Evolutionary conservation across 73 alveolate genomes (phyloP), one percentile per base, ranked within the genome.

Genomic region (Blepharisma stoltei): DNA sequence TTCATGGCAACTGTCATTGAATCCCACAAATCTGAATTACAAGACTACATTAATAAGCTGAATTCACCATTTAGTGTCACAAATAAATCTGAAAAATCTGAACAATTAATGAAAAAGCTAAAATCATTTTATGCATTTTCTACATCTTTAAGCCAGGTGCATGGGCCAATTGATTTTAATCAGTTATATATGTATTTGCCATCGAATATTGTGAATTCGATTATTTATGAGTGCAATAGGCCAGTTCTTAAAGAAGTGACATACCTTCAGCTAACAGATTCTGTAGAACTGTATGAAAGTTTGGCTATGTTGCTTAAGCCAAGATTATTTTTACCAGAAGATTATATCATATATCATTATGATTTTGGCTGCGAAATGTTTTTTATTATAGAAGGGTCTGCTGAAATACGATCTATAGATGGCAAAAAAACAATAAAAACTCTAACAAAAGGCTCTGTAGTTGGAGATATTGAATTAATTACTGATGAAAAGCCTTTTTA

Each of bases 341-440:
- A 84, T 71, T 88, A 68, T 77, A 88, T 88, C 20, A 79, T 88
- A 6, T 65, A 45, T 37, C 71, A 75, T 55, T 88, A 71, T 68
- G 86, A 88, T 71, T 67, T 75, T 7, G 95, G 92, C 7, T 86
- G 80, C 23, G 95, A 88, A 66, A 84, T 88, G 92, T 88, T 75
- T 78, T 88, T 88, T 70, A 84, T 88, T 6, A 83, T 75, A 1
- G 90, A 84, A 73, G 95, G 95, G 6, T 7, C 80, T 8, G 95
- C 75, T 27, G 27, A 66, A 37, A 70, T 85, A 8, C 23, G 14
- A 5, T 60, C 88, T 38, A 81, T 69, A 20, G 90, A 88, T 66
- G 77, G 84, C 75, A 27, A 68, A 60, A 84, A 89, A 11, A 88
- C 84, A 6, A 32, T 78, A 53, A 77, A 60, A 11, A 85, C 86